phyloP scores from a whole-genome alignment of 805 yeast genomes.

The Nakazawaea ambrosiae region DNA sequence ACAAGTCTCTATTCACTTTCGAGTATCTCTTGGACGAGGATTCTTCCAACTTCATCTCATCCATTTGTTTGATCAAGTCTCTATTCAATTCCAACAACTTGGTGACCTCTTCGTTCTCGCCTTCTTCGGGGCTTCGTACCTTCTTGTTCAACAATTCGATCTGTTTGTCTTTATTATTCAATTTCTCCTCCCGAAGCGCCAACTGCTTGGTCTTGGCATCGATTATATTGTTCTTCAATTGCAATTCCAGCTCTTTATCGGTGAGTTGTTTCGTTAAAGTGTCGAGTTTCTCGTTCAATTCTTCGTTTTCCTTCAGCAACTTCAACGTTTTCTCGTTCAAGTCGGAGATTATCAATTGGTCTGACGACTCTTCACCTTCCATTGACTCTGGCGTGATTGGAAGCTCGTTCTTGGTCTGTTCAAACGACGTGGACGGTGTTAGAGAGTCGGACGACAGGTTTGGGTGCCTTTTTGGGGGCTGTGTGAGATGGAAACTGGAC shows the following conservation, averaged over 20 bases:
- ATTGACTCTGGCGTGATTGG: conserved; percentile 10
- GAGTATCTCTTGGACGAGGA: background rate
- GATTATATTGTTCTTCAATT: conserved; percentile 7
- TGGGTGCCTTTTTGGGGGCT: background rate
- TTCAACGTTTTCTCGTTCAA: background rate
- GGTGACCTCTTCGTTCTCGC: background rate
- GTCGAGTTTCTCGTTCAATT: background rate
- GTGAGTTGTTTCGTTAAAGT: conserved; percentile 1
- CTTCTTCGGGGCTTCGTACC: background rate
- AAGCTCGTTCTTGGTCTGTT: background rate
- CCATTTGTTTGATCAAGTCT: background rate
- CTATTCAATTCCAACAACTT: background rate
- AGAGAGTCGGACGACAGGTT: background rate
- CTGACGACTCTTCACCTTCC: background rate
- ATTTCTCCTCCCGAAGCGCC: conserved; percentile 8
- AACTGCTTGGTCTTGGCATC: conserved; percentile 9
- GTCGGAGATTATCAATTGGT: background rate
- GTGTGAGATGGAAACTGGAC: conserved; percentile 1
- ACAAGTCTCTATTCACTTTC: background rate
- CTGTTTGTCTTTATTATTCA: conserved; percentile 7
- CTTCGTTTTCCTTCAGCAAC: background rate
- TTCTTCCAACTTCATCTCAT: background rate
- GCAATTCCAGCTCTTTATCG: conserved; percentile 7
- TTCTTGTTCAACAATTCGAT: conserved; percentile 4
- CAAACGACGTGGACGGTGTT: conserved; percentile 1